Conservation (phyloP, 495 filamentous ascomycete genomes). For the Physcia stellaris region DNA sequence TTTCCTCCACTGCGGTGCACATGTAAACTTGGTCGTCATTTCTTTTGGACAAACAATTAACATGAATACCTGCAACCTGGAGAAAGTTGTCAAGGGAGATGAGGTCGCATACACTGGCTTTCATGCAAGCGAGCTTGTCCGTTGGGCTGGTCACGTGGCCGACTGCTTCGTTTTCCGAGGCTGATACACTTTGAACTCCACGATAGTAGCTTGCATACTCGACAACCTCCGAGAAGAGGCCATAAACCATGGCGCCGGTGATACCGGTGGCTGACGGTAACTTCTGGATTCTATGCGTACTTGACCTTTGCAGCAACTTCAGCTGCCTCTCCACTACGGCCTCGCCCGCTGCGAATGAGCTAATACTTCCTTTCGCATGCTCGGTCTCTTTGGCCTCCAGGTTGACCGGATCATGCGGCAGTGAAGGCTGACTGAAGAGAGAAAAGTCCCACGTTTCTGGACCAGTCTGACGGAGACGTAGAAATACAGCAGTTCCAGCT, state of each 20-base stretch:
- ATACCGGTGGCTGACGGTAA: conserved; percentile 2
- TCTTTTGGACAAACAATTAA: conserved; percentile 19
- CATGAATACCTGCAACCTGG: conserved; percentile 27
- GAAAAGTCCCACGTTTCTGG: conserved; percentile 4
- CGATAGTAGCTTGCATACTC: conserved; percentile 24
- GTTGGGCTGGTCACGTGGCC: conserved; percentile 17
- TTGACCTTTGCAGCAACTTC: not conserved
- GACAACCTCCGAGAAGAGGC: conserved; percentile 18
- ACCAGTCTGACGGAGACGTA: not conserved
- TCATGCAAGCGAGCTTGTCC: not conserved
- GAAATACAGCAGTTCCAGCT: not conserved
- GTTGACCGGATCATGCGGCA: not conserved
- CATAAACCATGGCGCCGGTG: conserved; percentile 20
- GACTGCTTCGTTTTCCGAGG: conserved; percentile 17
- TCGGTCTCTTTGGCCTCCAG: not conserved
- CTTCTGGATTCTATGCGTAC: conserved; percentile 1
- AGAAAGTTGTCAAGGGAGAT: conserved; percentile 25
- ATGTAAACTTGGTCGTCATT: conserved; percentile 18
- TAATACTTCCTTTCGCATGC: conserved; percentile 8
- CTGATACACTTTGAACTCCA: conserved; percentile 21
- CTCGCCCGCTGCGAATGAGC: not conserved
- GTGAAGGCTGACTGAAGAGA: conserved; percentile 1
- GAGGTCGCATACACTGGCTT: conserved; percentile 11
- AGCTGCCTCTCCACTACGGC: not conserved
- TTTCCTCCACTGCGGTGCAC: conserved; percentile 13